Conservation (phyloP, 2,329 filamentous ascomycete genomes). For the Fusarium sp. region DNA sequence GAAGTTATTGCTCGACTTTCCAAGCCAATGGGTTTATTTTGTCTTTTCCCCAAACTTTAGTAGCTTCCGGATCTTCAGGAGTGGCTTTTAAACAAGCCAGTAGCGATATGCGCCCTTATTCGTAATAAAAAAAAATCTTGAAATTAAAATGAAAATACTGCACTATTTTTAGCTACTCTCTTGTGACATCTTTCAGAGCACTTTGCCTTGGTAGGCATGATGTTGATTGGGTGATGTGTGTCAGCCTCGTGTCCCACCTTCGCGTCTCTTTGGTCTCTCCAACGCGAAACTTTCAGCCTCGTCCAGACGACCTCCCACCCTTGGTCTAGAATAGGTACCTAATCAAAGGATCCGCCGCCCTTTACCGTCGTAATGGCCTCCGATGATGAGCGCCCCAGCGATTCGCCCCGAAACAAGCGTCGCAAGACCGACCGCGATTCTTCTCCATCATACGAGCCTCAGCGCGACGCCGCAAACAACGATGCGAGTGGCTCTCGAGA, state of each 20-base stretch:
- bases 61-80: constrained; percentile 42
- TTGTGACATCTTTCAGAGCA: constrained; percentile 6
- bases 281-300: constrained; percentile 32
- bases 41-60: constrained; percentile 36
- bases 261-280: constrained; percentile 8
- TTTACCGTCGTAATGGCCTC: constrained; percentile 43
- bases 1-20: neutral
- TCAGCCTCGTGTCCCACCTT: constrained; percentile 35
- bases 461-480: constrained; percentile 30
- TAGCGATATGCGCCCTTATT: constrained; percentile 4
- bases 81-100: constrained; percentile 32
- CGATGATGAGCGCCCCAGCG: constrained; percentile 39
- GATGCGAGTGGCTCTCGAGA: constrained; percentile 10
- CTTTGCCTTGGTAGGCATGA: neutral
- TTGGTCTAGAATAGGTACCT: constrained; percentile 14
- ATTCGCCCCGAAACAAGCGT: constrained; percentile 46
- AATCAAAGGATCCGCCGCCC: constrained; percentile 14
- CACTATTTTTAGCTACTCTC: constrained; percentile 19
- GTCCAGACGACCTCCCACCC: constrained; percentile 28
- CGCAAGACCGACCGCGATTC: constrained; percentile 47
- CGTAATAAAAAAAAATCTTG: neutral
- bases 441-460: constrained; percentile 41
- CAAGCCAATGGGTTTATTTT: constrained; percentile 21
- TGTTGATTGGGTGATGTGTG: constrained; percentile 12
- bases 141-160: constrained; percentile 8